Base-by-base conservation (phyloP, 768 basidiomycete species). In the Hemileccinum rubropunctum region DNA sequence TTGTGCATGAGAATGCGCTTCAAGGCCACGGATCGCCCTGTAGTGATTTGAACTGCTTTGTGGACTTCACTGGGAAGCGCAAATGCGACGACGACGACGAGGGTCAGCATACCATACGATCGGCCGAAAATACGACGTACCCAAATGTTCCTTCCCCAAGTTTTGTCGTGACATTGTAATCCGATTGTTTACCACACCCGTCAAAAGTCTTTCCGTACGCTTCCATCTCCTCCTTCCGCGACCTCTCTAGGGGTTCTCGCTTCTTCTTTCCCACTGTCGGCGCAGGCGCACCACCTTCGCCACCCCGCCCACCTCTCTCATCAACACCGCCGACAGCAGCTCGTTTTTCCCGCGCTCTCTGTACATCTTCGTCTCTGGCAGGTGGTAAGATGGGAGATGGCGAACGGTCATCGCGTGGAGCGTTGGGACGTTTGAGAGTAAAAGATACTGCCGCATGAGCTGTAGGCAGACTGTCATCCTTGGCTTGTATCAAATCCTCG, bases 61-160 rank as follows among this genome's bases (percentile, higher is more conserved):
- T 95, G 92, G 2, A 97, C 93, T 67, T 95, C 93, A 36, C 92
- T 93, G 63, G 28, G 45, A 40, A 54, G 45, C 28, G 41, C 14
- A 30, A 42, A 41, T 12, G 23, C 45, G 17, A 39, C 23, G 23
- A 23, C 23, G 23, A 23, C n/a, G 46, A 52, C 20, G 13, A 47
- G 26, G 39, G 45, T 48, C 34, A 64, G 51, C 21, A 49, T 21
- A 49, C 23, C 20, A 20, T 37, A 53, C 9, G 45, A 43, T 18
- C 35, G 21, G 17, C 21, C 1, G 8, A 10, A 48, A 32, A 53
- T n/a, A 11, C 5, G 17, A 81, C 86, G 40, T 66, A 91, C 88
- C 95, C 95, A 68, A 98, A 98, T 23, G 95, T 98, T 4, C 95
- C 95, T 67, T 98, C 95, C 33, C 95, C 95, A 14, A 98, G 73